Evolutionary conservation across 352 stramenopile genomes (phyloP), one percentile per base, ranked within the genome.

Genomic region (Blastocystis sp.): DNA sequence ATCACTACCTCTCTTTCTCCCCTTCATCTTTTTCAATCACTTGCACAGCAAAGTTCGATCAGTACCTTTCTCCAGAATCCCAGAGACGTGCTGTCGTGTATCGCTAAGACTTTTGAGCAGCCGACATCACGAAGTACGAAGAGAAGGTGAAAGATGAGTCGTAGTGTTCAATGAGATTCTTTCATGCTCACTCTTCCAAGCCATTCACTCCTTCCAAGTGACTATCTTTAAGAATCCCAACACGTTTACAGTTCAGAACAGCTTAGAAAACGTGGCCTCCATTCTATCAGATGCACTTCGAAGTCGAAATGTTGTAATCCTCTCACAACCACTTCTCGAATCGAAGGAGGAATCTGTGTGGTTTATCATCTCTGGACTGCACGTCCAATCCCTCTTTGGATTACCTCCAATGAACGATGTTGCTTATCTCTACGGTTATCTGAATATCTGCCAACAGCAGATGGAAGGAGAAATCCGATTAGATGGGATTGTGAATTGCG

Each of bases 111-210:
- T 9, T 26, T 84, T 9, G 73, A 68, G 9, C 47, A 66, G 53
- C 47, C 50, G 2, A 66, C 73, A 8, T 43, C 43, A 9, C 59
- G 62, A 34, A 47, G 73, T 84, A 41, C 13, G 1, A n/a, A 59
- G 47, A 18, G 5, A 41, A 20, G 2, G 34, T 23, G 53, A 6
- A 39, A 34, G 13, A 8, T 69, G 53, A 54, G 8, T 34, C 34
- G 29, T 84, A 84, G 73, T 66, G 45, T 84, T 84, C 20, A 53
- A 84, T 3, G 73, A 66, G 4, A 66, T 84, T 15, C 8, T 68
- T 34, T 64, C n/a, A 34, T 43, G 55, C 53, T 84, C 56, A 9
- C 45, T 73, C 23, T 20, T 73, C 15, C 62, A 73, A 20, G 23
- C 62, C n/a, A 73, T 73, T 29, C 62, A 73, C 15, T 20, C 20